These are phyloP conservation scores for Forsythia viridissima DNA, from an alignment of 257 asterid species.

Conservation along the genomic window DNA sequence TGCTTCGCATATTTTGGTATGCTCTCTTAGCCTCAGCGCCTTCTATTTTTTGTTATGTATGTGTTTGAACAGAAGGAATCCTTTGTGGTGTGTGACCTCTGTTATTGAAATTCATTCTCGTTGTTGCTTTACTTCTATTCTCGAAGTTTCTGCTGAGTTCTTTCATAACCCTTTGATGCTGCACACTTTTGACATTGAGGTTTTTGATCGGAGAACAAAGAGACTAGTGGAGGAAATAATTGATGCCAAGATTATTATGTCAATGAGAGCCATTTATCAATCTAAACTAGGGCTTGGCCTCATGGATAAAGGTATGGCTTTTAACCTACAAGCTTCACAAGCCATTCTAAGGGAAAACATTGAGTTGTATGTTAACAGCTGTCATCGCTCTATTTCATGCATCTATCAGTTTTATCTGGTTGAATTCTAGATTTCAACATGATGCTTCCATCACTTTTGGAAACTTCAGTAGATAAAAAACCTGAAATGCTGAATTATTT, in stretches of 20 bases:
- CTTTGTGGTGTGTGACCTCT: not conserved
- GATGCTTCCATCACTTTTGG: constrained; percentile 18
- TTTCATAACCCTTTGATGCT: constrained; percentile 13
- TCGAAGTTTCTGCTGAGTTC: not conserved
- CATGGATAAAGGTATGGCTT: constrained; percentile 78
- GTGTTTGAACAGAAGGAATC: constrained; percentile 7
- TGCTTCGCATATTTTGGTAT: constrained; percentile 93
- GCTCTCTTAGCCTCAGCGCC: constrained; percentile 13
- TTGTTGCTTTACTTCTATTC: constrained; percentile 1
- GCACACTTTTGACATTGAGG: constrained; percentile 46
- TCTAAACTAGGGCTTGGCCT: constrained; percentile 92
- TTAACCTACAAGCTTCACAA: constrained; percentile 17
- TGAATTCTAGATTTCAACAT: not conserved
- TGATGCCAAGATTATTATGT: constrained; percentile 85
- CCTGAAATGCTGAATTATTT: not conserved
- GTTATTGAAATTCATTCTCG: constrained; percentile 1
- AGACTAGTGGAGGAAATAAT: constrained; percentile 95
- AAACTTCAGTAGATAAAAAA: not conserved
- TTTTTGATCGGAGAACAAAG: constrained; percentile 83
- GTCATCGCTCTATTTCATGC: constrained; percentile 13
- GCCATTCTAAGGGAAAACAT: constrained; percentile 14
- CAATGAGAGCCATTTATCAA: constrained; percentile 96
- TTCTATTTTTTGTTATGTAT: constrained; percentile 4
- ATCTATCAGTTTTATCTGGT: constrained; percentile 7
- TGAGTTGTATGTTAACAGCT: constrained; percentile 4